Evolutionary conservation across 129 eudicot species (phyloP), one percentile per base, ranked within the genome.

Genomic region (Rutidosis leptorrhynchoides): DNA sequence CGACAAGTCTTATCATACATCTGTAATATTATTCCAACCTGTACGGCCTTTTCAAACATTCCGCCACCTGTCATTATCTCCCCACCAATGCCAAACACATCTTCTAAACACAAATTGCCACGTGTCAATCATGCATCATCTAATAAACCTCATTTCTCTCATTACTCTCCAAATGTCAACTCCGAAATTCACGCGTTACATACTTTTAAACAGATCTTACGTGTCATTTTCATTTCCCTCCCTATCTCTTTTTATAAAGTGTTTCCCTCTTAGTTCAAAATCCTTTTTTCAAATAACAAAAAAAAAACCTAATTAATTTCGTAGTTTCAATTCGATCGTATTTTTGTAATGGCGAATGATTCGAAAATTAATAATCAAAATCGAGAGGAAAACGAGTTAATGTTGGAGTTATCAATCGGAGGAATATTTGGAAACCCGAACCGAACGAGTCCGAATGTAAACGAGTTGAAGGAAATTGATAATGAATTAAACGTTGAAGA

Each of bases 361-460:
- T 49, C 58, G n/a, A 51, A 27, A 27, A 69, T 29, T 26, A 30
- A 29, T 32, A 69, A 59, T 19, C 72, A 55, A 42, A 35, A 65
- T 14, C 51, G 19, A 7, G 77, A 62, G 60, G 94, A 80, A 11
- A 48, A 71, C 40, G 89, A 86, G 84, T 66, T 83, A 61, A 83
- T 81, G 77, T 74, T 87, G 64, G 95, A 81, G 83, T 65, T 87
- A 35, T 87, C 94, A 0, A 83, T 86, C 1, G 94, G 84, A 0
- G 85, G 89, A 15, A 74, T 74, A 12, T 75, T 69, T n/a, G 65
- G 17, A 56, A 74, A 80, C 70, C 22, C 80, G 32, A 76, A 60
- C 52, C 52, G 49, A 32, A 7, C 56, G 26, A 60, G 29, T 17
- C 43, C 21, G 73, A 45, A 15, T 67, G 29, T 1, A 10, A 30